Conservation (phyloP, 148 eudicot species). For the Hydrangea macrophylla region DNA sequence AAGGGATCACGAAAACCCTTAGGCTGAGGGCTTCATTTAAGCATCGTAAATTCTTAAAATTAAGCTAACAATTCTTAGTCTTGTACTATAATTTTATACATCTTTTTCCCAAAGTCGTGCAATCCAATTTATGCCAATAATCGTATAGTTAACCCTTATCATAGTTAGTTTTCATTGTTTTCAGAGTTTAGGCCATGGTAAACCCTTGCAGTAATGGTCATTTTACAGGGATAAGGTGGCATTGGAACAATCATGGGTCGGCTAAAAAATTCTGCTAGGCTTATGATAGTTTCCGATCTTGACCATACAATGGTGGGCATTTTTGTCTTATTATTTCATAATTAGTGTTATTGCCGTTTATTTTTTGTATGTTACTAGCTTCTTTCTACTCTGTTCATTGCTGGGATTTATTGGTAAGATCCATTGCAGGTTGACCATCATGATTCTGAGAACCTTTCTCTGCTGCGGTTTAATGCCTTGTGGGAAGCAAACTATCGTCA, state of each 20-base stretch:
- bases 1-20: too few relatives aligned
- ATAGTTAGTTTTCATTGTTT: too few relatives aligned
- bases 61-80: too few relatives aligned
- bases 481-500: constrained; percentile 72
- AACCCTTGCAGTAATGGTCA: neutral
- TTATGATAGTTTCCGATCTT: constrained; percentile 75
- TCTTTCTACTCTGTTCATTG: neutral
- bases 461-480: constrained; percentile 63
- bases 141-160: too few relatives aligned
- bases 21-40: too few relatives aligned
- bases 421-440: constrained; percentile 68
- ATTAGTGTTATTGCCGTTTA: too few relatives aligned
- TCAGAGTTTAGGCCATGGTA: neutral
- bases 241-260: constrained; percentile 42
- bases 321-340: too few relatives aligned
- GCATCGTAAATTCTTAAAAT: too few relatives aligned
- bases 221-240: constrained; percentile 16
- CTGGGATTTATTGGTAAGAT: constrained; percentile 9
- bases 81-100: neutral
- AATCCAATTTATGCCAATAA: too few relatives aligned
- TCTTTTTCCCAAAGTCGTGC: neutral
- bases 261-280: constrained; percentile 43
- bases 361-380: neutral
- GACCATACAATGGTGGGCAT: constrained; percentile 70
- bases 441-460: constrained; percentile 54